These are phyloP conservation scores for Biscogniauxia marginata DNA, from an alignment of 2,329 filamentous ascomycete species.

Conservation along the genomic window DNA sequence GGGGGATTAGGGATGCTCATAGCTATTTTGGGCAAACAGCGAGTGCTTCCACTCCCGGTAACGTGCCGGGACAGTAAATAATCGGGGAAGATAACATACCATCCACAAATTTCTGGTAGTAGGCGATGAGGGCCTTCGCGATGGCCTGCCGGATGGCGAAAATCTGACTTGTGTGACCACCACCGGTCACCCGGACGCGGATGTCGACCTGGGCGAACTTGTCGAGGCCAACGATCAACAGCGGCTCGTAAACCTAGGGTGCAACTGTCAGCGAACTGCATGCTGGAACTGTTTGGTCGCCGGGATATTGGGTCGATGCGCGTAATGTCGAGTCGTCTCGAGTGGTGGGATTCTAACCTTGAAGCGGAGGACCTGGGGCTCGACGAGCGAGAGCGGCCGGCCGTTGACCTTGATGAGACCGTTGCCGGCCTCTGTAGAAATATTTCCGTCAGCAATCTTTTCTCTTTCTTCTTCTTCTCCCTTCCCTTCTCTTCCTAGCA, in stretches of 20 bases:
- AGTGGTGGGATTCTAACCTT: slow-evolving; percentile 61
- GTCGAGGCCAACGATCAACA: slow-evolving; percentile 95
- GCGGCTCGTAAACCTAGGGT: slow-evolving; percentile 87
- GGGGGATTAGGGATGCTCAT: too few species aligned
- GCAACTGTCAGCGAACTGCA: neutral
- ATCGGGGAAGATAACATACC: too few species aligned
- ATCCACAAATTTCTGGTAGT: slow-evolving; percentile 99
- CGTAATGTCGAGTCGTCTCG: neutral
- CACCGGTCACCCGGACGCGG: slow-evolving; percentile 91
- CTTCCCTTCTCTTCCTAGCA: neutral
- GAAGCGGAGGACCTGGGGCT: slow-evolving; percentile 96
- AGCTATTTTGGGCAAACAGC: too few species aligned
- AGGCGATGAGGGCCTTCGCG: slow-evolving; percentile 80
- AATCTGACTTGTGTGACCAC: slow-evolving; percentile 96
- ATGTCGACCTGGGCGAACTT: slow-evolving; percentile 98
- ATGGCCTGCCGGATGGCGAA: slow-evolving; percentile 99
- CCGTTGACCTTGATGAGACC: slow-evolving; percentile 99
- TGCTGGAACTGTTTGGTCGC: neutral
- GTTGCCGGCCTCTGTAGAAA: slow-evolving; percentile 26
- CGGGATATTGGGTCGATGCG: slow-evolving; percentile 1
- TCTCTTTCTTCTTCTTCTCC: slow-evolving; percentile 7
- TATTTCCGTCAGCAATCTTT: slow-evolving; percentile 15
- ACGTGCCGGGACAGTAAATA: too few species aligned
- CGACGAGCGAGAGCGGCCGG: slow-evolving; percentile 87
- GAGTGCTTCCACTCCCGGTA: too few species aligned